phyloP scores from a whole-genome alignment of 176 grass and related monocot species.

The Raddia distichophylla region DNA sequence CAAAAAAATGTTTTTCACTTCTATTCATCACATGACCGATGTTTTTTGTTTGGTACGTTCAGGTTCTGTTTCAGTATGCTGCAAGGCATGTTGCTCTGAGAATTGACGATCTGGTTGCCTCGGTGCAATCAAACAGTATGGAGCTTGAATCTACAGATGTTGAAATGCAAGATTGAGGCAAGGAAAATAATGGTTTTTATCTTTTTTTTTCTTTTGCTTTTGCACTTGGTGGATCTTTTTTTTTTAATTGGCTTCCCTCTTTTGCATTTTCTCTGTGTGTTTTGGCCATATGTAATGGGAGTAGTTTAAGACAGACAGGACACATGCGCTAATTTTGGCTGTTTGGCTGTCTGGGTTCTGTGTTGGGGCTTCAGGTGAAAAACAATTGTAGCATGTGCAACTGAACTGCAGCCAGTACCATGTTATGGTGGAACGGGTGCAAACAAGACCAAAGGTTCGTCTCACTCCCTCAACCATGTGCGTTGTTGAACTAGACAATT shows the following conservation, averaged over 20 bases:
- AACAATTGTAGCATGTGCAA: background rate
- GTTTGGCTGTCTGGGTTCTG: background rate
- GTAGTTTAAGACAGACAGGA: background rate
- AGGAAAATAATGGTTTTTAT: background rate
- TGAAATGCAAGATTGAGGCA: slow-evolving; percentile 73
- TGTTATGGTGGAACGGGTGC: background rate
- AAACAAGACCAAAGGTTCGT: slow-evolving; percentile 28
- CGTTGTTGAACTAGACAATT: slow-evolving; percentile 5
- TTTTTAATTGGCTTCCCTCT: slow-evolving; percentile 2
- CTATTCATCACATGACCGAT: slow-evolving; percentile 9
- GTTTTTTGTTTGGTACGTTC: slow-evolving; percentile 22
- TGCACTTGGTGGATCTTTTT: background rate
- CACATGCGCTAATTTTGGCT: slow-evolving; percentile 9
- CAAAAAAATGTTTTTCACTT: background rate
- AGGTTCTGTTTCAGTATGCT: slow-evolving; percentile 96
- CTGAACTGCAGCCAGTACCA: slow-evolving; percentile 1
- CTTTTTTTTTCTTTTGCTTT: background rate
- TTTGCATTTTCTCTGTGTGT: background rate
- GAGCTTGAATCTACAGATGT: slow-evolving; percentile 64
- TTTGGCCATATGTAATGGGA: slow-evolving; percentile 9
- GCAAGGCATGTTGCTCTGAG: slow-evolving; percentile 72
- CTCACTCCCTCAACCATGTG: background rate
- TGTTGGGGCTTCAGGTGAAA: background rate
- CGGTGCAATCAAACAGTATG: slow-evolving; percentile 58
- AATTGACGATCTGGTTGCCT: slow-evolving; percentile 79